Percentiles rank a stretch among this genome's conserved stretches.
Conservation (phyloP, 306 rosid genomes). For the Corylus americana region DNA sequence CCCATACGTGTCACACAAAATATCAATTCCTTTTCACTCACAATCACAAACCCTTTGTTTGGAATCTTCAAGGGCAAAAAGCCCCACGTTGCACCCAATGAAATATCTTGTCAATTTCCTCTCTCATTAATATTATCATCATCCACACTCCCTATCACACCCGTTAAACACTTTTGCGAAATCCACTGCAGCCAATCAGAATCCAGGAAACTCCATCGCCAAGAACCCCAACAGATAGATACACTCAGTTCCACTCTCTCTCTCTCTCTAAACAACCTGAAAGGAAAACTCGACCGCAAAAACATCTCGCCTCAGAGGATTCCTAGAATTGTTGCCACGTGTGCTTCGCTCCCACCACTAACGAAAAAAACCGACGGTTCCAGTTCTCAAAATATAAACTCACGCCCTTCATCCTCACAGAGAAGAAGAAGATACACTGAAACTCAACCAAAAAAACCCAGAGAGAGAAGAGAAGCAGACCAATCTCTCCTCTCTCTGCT, state of each 20-base stretch:
- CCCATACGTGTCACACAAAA: conserved; percentile 30
- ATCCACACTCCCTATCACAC: conserved; percentile 36
- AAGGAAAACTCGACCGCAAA: conserved; percentile 41
- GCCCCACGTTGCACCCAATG: not conserved
- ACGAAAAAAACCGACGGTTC: conserved; percentile 32
- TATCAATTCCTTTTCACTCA: conserved; percentile 30
- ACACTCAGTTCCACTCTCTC: conserved; percentile 2
- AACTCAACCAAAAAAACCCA: conserved; percentile 24
- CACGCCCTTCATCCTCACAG: conserved; percentile 6
- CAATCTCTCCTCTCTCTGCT: not conserved
- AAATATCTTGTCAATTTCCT: conserved; percentile 16
- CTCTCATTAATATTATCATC: conserved; percentile 41
- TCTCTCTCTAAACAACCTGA: conserved; percentile 16
- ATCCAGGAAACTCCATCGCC: conserved; percentile 57
- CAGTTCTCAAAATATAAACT: conserved; percentile 32
- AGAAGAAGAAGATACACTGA: not conserved
- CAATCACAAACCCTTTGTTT: conserved; percentile 24
- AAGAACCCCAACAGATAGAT: conserved; percentile 37
- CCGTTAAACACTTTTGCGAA: conserved; percentile 30
- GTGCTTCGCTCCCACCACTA: conserved; percentile 51
- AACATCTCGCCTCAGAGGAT: not conserved
- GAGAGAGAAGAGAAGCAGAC: conserved; percentile 2
- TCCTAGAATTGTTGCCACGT: conserved; percentile 48
- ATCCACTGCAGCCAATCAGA: conserved; percentile 76
- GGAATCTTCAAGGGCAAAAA: conserved; percentile 18